Evolutionary conservation across 805 yeast species (phyloP).

Genomic region (Ogataea parapolymorpha): DNA sequence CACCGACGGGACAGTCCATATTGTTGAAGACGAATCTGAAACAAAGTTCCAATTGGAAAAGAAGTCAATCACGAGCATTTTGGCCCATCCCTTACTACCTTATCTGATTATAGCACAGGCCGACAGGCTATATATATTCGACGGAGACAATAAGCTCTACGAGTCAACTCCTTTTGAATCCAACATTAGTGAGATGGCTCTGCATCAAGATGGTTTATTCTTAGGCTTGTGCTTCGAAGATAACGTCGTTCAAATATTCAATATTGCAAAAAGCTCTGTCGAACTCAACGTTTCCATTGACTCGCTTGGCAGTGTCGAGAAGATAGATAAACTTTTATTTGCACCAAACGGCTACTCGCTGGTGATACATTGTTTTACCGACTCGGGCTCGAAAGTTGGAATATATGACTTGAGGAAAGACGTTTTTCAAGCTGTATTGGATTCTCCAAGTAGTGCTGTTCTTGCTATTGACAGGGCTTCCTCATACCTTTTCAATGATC

Average conservation of each 20-base stretch:
- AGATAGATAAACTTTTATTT: conserved; percentile 41
- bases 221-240: conserved; percentile 35
- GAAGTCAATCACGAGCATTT: conserved; percentile 5
- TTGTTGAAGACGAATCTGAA: conserved; percentile 2
- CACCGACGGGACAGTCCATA: conserved; percentile 6
- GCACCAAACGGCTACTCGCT: conserved; percentile 68
- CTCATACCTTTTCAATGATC: conserved; percentile 14
- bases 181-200: conserved; percentile 11
- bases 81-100: conserved; percentile 13
- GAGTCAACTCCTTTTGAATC: conserved; percentile 8
- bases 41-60: conserved; percentile 3
- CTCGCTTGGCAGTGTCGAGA: neutral
- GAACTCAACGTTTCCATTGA: conserved; percentile 33
- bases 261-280: conserved; percentile 36
- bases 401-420: conserved; percentile 27
- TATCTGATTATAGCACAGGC: conserved; percentile 13
- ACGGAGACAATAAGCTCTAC: conserved; percentile 3
- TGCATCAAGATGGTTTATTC: conserved; percentile 39
- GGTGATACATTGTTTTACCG: conserved; percentile 11
- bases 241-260: conserved; percentile 37
- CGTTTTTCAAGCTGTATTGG: conserved; percentile 6
- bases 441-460: neutral
- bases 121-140: conserved; percentile 10
- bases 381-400: conserved; percentile 13
- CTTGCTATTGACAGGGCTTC: conserved; percentile 20